Conservation (phyloP, 2,329 filamentous ascomycete genomes). For the Exophiala calicioides region DNA sequence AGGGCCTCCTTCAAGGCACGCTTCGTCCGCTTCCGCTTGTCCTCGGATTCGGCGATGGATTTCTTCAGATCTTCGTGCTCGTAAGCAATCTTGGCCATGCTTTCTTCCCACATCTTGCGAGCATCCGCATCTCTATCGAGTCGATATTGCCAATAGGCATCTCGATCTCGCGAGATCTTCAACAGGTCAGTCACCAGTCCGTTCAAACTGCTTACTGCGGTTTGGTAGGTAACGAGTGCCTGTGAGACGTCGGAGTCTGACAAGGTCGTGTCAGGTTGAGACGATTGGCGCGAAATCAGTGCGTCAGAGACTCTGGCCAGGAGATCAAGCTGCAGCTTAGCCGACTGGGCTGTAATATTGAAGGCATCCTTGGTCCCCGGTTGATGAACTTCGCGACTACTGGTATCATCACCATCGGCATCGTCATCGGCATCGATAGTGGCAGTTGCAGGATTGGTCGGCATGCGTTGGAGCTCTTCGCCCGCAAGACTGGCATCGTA, state of each 20-base stretch:
- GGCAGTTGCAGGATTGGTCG: conserved; percentile 52
- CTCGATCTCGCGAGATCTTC: conserved; percentile 89
- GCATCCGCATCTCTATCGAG: conserved; percentile 89
- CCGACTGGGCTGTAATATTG: conserved; percentile 94
- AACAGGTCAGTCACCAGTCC: conserved; percentile 81
- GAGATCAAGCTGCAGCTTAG: conserved; percentile 87
- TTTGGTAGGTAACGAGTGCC: conserved; percentile 82
- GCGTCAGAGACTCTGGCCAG: conserved; percentile 79
- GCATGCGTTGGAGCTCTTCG: conserved; percentile 51
- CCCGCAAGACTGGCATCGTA: conserved; percentile 58
- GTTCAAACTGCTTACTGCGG: conserved; percentile 83
- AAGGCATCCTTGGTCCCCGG: conserved; percentile 87
- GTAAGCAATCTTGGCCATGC: conserved; percentile 92
- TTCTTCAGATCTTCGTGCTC: conserved; percentile 92
- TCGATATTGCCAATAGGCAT: conserved; percentile 95
- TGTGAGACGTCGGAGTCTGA: conserved; percentile 74
- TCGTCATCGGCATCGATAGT: conserved; percentile 63
- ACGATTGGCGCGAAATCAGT: conserved; percentile 47
- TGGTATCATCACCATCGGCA: conserved; percentile 79
- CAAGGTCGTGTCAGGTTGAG: conserved; percentile 70
- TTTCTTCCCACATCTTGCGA: conserved; percentile 97
- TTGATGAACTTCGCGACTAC: conserved; percentile 68
- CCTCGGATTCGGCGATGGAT: conserved; percentile 83
- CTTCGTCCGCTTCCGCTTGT: conserved; percentile 87
- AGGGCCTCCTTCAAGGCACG: conserved; percentile 83